These are phyloP conservation scores for Calonectria multiphialidica DNA, from an alignment of 2,329 filamentous ascomycete genomes.

Conservation along the genomic window DNA sequence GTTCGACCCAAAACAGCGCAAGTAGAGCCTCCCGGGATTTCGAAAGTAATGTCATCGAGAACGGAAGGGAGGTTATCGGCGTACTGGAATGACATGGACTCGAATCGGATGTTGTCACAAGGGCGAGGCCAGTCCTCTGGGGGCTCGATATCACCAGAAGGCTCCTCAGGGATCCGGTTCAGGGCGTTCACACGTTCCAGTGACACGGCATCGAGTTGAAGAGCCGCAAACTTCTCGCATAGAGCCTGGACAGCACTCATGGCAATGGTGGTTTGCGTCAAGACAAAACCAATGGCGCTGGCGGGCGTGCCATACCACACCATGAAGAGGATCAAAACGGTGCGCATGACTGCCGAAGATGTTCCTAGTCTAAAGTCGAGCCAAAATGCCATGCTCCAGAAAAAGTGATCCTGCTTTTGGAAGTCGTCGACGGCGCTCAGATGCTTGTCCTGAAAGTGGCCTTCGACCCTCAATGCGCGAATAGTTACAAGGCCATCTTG, in stretches of 20 bases:
- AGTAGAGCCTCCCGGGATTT: conserved; percentile 74
- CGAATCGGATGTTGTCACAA: conserved; percentile 79
- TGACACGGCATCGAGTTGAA: conserved; percentile 93
- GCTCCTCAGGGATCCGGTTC: conserved; percentile 82
- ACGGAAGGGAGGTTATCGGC: conserved; percentile 82
- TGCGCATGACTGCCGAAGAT: conserved; percentile 77
- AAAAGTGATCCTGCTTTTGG: conserved; percentile 96
- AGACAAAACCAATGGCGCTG: conserved; percentile 85
- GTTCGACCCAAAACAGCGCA: conserved; percentile 84
- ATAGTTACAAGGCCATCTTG: conserved; percentile 89
- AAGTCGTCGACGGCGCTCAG: conserved; percentile 88
- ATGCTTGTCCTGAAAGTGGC: conserved; percentile 83
- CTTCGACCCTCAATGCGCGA: conserved; percentile 82
- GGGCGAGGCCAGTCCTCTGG: conserved; percentile 83
- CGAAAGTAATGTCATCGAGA: conserved; percentile 75
- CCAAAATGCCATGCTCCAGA: conserved; percentile 91
- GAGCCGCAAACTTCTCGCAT: conserved; percentile 83
- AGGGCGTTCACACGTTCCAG: conserved; percentile 90
- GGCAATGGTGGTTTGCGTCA: conserved; percentile 64
- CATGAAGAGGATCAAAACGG: conserved; percentile 79
- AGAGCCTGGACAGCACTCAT: conserved; percentile 61
- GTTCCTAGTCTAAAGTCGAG: conserved; percentile 78
- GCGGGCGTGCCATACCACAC: conserved; percentile 80
- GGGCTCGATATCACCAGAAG: conserved; percentile 73
- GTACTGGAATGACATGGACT: conserved; percentile 83